Percentiles rank a stretch among this genome's conserved stretches.
phyloP scores from a whole-genome alignment of 2,329 filamentous ascomycete species.

The Fusarium napiforme region DNA sequence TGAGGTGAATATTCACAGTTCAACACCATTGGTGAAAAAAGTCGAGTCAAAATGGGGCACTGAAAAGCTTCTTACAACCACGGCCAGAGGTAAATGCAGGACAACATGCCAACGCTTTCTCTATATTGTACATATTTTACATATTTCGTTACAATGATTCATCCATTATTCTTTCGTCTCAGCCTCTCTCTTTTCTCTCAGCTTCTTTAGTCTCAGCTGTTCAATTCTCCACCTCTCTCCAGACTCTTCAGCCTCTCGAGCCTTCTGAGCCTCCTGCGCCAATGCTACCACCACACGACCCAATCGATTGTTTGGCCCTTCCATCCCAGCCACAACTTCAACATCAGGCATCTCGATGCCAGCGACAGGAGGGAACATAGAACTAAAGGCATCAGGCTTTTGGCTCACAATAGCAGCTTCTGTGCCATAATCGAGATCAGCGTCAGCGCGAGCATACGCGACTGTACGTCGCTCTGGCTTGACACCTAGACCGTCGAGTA shows the following conservation, averaged over 20 bases:
- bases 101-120: not conserved
- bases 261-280: conserved; percentile 44
- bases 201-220: not conserved
- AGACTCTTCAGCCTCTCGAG: not conserved
- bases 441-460: conserved; percentile 68
- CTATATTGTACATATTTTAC: conserved; percentile 34
- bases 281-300: conserved; percentile 44
- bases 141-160: conserved; percentile 4
- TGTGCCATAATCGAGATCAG: conserved; percentile 76
- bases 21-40: conserved; percentile 27
- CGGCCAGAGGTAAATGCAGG: not conserved
- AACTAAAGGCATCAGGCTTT: conserved; percentile 50
- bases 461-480: conserved; percentile 69
- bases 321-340: conserved; percentile 31
- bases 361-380: conserved; percentile 62
- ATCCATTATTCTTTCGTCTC: conserved; percentile 9
- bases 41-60: conserved; percentile 14
- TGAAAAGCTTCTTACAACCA: not conserved
- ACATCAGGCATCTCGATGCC: conserved; percentile 41
- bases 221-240: too few relatives aligned
- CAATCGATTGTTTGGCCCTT: conserved; percentile 43
- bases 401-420: conserved; percentile 33
- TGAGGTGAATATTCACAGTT: conserved; percentile 6
- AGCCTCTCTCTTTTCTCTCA: not conserved
- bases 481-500: conserved; percentile 85